Base-by-base conservation (phyloP, 192 early-diverging fungal species). In the Phycomyces nitens region DNA sequence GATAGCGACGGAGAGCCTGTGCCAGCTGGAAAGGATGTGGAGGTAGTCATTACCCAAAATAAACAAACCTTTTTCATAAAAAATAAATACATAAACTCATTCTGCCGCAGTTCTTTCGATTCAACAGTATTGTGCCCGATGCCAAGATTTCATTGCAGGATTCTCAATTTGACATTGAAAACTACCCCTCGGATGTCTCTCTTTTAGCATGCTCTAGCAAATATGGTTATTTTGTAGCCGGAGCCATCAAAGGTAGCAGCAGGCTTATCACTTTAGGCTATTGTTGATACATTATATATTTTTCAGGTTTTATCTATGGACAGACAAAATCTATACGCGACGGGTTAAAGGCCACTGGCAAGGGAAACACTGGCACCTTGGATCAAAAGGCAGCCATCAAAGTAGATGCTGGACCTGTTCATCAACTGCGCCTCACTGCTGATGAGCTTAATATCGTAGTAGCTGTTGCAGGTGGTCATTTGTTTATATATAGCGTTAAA, bases 161-260 rank as follows among this genome's bases (percentile, higher is more conserved):
- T 49, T 40, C 71, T 23, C 21, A 59, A 26, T 64, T 74, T 42
- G 34, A 70, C 22, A 52, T 27, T 2, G n/a, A 50, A 8, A 63
- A 77, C 0, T 82, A 80, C 10, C 78, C 82, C 6, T 61, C 77
- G 15, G 69, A 76, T 50, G 76, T 78, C 2, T 79, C 75, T 23
- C 66, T 89, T 15, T 75, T 91, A 49, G 83, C 68, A 0, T 74
- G 84, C 8, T 89, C 88, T 26, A 87, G 80, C 60, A 80, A 49
- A n/a, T 82, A 80, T 64, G 88, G 87, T 0, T 91, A 84, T 54
- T 83, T 88, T 55, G 80, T 88, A 14, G 89, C 86, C 12, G 89
- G 83, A 6, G 75, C 80, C 14, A 75, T 66, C 23, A 60, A 74
- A 58, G 88, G 88, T 85, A 77, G 58, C 39, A 62, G 18, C 39